Base-by-base conservation (phyloP, 2,329 filamentous ascomycete species). In the Diplodia intermedia region DNA sequence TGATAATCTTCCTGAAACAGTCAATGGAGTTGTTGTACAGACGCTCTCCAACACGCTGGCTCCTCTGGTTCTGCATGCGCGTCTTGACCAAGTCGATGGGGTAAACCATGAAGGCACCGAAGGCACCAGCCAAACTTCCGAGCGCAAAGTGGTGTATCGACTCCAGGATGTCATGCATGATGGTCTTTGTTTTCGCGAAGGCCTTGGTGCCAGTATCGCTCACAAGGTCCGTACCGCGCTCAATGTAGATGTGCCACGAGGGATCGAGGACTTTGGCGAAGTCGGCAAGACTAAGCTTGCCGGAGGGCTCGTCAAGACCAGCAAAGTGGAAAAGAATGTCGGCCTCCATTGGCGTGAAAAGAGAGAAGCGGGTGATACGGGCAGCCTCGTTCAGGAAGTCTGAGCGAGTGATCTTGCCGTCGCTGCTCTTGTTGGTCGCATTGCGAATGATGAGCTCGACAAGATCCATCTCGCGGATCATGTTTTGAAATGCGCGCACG, bases 271-370 rank as follows among this genome's bases (percentile, higher is more conserved):
- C 95, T 81, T 97, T 97, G 74, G 92, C 89, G 77, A 99, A 99
- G 81, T 98, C 94, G 69, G 83, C 82, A 54, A 97, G 84, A 38
- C 91, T 88, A 1, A 99, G 88, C 61, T 93, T 88, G 23, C 94
- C 95, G 1, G 93, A 94, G 3, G 93, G 91, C 74, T 95, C 90
- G 77, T 97, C 93, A 66, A 98, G 86, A 70, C 94, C 92, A 69
- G 95, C 95, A 79, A 99, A 99, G 82, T 98, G 95, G 85, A 99
- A 99, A 50, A 99, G 88, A 71, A 99, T 97, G 77, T 99, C 95
- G 50, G 94, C 94, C 81, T 99, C 95, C 93, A 98, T 97, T 14
- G 95, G 95, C 0, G 95, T 98, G 81, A 98, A 97, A 43, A 96
- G 88, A 14, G 94, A 96, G 84, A 97, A 99, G 71, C 95, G 90